Percentiles rank a stretch among this genome's conserved stretches.
Conservation (phyloP, 2,329 filamentous ascomycete species). For the Ambrosiella beaveri region DNA sequence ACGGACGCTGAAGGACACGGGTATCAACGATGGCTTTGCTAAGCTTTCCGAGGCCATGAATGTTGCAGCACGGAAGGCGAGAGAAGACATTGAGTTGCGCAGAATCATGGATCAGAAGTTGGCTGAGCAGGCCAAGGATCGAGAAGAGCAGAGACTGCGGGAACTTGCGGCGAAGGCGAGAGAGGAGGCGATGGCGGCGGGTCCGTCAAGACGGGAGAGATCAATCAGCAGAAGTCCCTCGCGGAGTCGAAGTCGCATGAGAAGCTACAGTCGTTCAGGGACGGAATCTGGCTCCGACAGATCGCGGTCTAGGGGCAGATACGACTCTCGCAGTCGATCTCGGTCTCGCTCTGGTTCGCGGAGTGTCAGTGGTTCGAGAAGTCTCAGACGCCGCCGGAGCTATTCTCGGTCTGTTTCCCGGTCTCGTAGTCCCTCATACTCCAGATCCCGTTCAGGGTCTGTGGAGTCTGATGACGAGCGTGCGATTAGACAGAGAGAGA, state of each 20-base stretch:
- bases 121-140: conserved; percentile 87
- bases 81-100: conserved; percentile 86
- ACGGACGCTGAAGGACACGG: conserved; percentile 75
- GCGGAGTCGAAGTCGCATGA: not conserved
- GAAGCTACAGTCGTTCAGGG: not conserved
- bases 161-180: conserved; percentile 79
- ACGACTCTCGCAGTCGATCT: no score
- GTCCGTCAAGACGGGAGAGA: not conserved
- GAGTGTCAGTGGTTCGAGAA: not conserved
- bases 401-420: conserved; percentile 15
- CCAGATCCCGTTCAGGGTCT: conserved; percentile 29
- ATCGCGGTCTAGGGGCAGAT: conserved; percentile 2
- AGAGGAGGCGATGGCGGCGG: conserved; percentile 47
- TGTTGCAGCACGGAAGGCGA: conserved; percentile 82
- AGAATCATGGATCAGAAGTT: conserved; percentile 89
- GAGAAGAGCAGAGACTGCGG: conserved; percentile 85
- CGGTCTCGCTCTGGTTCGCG: not conserved
- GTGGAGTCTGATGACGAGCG: conserved; percentile 42
- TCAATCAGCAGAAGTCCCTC: not conserved
- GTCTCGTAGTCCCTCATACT: conserved; percentile 21
- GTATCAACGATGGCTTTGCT: conserved; percentile 97
- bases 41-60: conserved; percentile 89
- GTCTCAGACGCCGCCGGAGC: not conserved
- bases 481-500: conserved; percentile 58
- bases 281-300: not conserved